Percentiles rank a stretch among this genome's conserved stretches.
phyloP scores from a whole-genome alignment of 179 eudicot genomes.

The Heliamphora pulchella region DNA sequence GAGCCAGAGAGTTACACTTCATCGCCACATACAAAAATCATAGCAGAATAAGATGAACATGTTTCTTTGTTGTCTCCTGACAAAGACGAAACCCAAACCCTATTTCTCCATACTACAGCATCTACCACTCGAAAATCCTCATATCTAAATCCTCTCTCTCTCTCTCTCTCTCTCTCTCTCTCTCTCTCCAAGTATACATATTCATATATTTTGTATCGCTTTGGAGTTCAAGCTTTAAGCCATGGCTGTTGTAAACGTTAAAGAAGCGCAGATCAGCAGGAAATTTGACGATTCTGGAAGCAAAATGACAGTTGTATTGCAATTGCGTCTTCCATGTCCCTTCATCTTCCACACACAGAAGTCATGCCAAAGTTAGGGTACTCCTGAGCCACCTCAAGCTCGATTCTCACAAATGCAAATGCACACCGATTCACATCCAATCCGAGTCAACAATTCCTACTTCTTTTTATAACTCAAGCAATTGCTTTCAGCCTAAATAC shows the following conservation, averaged over 20 bases:
- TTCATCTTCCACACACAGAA: slow-evolving; percentile 65
- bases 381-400: neutral
- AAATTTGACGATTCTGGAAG: neutral
- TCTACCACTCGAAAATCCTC: too few species aligned
- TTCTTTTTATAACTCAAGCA: too few species aligned
- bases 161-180: too few species aligned
- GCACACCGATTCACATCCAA: too few species aligned
- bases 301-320: slow-evolving; percentile 50
- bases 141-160: too few species aligned
- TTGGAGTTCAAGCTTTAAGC: slow-evolving; percentile 19
- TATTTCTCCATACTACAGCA: too few species aligned
- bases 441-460: too few species aligned
- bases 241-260: slow-evolving; percentile 76
- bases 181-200: too few species aligned
- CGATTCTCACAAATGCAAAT: neutral
- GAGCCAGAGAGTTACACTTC: slow-evolving; percentile 34
- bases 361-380: slow-evolving; percentile 52
- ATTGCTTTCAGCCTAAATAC: too few species aligned
- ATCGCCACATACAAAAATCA: slow-evolving; percentile 48
- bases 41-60: neutral
- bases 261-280: slow-evolving; percentile 36
- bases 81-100: too few species aligned
- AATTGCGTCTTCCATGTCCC: slow-evolving; percentile 88
- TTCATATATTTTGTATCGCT: too few species aligned
- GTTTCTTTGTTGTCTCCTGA: too few species aligned